phyloP scores from a whole-genome alignment of 306 rosid species.

The Glycyrrhiza uralensis region DNA sequence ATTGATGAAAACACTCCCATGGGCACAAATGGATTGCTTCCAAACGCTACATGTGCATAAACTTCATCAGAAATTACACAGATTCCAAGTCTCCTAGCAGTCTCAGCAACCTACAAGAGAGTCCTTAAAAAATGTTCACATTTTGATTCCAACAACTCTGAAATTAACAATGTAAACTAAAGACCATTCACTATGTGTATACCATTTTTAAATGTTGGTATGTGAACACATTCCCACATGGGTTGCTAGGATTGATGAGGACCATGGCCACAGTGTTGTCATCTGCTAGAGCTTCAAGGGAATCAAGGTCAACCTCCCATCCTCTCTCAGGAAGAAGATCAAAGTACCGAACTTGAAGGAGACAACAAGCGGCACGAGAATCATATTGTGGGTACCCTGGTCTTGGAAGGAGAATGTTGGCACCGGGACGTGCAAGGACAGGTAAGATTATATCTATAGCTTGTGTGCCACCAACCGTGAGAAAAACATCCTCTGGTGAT shows the following conservation, averaged over 20 bases:
- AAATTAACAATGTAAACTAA: background rate
- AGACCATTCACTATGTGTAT: background rate
- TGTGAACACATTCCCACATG: constrained; percentile 63
- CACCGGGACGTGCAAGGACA: constrained; percentile 57
- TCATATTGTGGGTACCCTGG: constrained; percentile 65
- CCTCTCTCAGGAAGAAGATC: constrained; percentile 53
- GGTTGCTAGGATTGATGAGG: constrained; percentile 62
- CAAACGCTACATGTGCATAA: constrained; percentile 47
- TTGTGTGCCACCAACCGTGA: constrained; percentile 62
- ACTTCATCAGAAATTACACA: constrained; percentile 64
- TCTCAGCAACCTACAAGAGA: constrained; percentile 50
- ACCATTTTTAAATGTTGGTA: constrained; percentile 58
- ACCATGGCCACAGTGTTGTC: constrained; percentile 61
- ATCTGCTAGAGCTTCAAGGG: constrained; percentile 56
- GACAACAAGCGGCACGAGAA: constrained; percentile 37
- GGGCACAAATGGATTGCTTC: constrained; percentile 57
- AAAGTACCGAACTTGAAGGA: constrained; percentile 59
- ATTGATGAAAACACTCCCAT: constrained; percentile 55
- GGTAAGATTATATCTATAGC: constrained; percentile 54
- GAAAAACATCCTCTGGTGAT: constrained; percentile 38
- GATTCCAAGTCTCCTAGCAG: constrained; percentile 56
- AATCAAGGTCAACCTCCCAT: constrained; percentile 66
- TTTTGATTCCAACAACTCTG: constrained; percentile 13
- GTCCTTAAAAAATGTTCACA: background rate
- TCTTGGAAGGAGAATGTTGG: constrained; percentile 68